These are phyloP conservation scores for Stagonosporopsis tanaceti DNA, from an alignment of 2,329 filamentous ascomycete species.

Conservation along the genomic window DNA sequence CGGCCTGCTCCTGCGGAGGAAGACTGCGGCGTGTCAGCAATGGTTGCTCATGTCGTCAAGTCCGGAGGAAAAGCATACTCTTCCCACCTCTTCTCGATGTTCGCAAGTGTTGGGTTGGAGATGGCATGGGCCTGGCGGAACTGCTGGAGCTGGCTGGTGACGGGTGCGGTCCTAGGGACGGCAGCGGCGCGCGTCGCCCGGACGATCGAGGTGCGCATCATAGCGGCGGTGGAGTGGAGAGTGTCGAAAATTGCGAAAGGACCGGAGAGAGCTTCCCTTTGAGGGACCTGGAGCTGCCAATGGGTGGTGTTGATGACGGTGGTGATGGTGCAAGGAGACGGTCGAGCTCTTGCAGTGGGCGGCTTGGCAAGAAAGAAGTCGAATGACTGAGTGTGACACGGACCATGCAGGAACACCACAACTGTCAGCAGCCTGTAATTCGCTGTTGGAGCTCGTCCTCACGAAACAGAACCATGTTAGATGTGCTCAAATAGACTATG, in stretches of 20 bases:
- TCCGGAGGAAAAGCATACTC: slow-evolving; percentile 60
- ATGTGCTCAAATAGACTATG: not conserved
- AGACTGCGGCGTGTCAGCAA: slow-evolving; percentile 10
- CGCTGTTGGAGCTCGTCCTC: slow-evolving; percentile 12
- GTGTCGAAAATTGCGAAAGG: slow-evolving; percentile 42
- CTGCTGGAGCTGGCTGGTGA: slow-evolving; percentile 58
- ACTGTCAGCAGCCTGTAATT: slow-evolving; percentile 16
- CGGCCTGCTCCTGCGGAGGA: slow-evolving; percentile 98
- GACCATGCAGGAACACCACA: slow-evolving; percentile 7
- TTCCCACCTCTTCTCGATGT: slow-evolving; percentile 99
- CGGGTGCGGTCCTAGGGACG: slow-evolving; percentile 44
- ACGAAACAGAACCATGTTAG: not conserved
- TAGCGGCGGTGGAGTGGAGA: slow-evolving; percentile 51
- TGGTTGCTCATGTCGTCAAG: not conserved
- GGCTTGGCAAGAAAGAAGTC: slow-evolving; percentile 24
- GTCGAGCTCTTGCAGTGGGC: slow-evolving; percentile 21
- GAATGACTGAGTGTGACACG: slow-evolving; percentile 21
- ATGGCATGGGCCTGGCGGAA: slow-evolving; percentile 83
- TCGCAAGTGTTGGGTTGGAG: slow-evolving; percentile 94
- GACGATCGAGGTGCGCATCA: slow-evolving; percentile 52
- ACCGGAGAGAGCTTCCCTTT: slow-evolving; percentile 45
- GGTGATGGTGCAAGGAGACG: slow-evolving; percentile 37
- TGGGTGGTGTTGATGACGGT: slow-evolving; percentile 47
- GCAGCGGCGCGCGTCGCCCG: slow-evolving; percentile 49
- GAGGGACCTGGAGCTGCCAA: slow-evolving; percentile 48